Evolutionary conservation across 148 eudicot genomes (phyloP).

Genomic region (Camellia lanceoleosa): DNA sequence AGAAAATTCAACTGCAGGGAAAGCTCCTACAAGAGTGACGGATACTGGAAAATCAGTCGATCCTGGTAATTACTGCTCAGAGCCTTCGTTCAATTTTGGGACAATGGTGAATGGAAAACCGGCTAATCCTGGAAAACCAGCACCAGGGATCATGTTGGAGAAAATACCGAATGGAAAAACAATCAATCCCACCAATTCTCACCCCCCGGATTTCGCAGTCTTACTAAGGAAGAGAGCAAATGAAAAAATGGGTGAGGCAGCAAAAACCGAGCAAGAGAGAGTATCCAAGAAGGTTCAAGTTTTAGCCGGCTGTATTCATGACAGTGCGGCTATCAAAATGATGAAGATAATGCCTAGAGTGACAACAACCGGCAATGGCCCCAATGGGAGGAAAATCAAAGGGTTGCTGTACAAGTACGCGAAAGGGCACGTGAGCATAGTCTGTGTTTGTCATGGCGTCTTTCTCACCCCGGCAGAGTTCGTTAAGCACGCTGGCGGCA

Average conservation of each 20-base stretch:
- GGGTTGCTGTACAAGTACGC: slow-evolving; percentile 3
- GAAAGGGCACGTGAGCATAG: slow-evolving; percentile 1
- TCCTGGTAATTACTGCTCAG: too few species aligned
- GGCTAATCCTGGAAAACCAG: background rate
- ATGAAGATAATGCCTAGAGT: slow-evolving; percentile 4
- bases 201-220: background rate
- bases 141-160: background rate
- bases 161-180: background rate
- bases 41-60: background rate
- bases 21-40: background rate
- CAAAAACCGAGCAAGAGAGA: background rate
- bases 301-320: background rate
- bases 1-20: background rate
- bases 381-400: slow-evolving; percentile 4
- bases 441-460: slow-evolving; percentile 11
- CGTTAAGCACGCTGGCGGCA: slow-evolving; percentile 6
- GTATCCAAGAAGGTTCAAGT: background rate
- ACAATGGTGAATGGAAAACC: too few species aligned
- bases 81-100: too few species aligned
- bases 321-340: background rate
- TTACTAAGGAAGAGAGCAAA: background rate
- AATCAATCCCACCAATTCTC: background rate
- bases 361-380: background rate
- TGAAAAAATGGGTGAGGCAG: background rate
- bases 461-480: slow-evolving; percentile 3